Conservation (phyloP, 108 stramenopile genomes). For the Fragilariopsis cylindrus region DNA sequence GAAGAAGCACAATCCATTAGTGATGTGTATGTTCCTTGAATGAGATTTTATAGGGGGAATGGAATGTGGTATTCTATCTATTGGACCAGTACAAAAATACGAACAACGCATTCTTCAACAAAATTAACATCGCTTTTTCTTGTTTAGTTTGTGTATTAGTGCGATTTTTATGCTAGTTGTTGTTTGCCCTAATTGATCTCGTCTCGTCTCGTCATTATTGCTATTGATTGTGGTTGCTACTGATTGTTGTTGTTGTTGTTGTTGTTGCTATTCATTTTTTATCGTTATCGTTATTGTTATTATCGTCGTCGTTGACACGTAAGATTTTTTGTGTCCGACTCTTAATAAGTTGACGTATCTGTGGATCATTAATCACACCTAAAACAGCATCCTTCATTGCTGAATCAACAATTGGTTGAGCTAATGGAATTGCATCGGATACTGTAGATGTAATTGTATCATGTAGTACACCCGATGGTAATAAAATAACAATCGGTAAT, state of each 20-base stretch:
- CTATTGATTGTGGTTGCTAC: too few relatives aligned
- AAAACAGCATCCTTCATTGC: slow-evolving; percentile 36
- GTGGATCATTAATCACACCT: slow-evolving; percentile 26
- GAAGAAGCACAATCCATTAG: too few relatives aligned
- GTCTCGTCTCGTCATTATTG: too few relatives aligned
- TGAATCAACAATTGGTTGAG: slow-evolving; percentile 32
- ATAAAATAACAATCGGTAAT: slow-evolving; percentile 37
- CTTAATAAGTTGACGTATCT: slow-evolving; percentile 34
- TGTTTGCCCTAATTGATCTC: too few relatives aligned
- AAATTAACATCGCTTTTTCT: too few relatives aligned
- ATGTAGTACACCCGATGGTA: slow-evolving; percentile 34
- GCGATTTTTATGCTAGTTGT: too few relatives aligned
- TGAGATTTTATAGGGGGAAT: too few relatives aligned
- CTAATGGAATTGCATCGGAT: slow-evolving; percentile 37
- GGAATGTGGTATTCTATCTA: too few relatives aligned
- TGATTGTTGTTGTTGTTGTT: not conserved
- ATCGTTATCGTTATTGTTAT: not conserved
- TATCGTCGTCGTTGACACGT: not conserved
- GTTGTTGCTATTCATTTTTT: not conserved
- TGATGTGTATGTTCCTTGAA: too few relatives aligned
- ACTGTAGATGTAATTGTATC: slow-evolving; percentile 17
- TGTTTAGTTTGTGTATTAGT: too few relatives aligned
- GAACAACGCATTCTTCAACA: too few relatives aligned
- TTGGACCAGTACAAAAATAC: too few relatives aligned
- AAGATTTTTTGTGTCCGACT: slow-evolving; percentile 27